These are phyloP conservation scores for Lactarius hatsudake DNA, from an alignment of 768 basidiomycete species.

Conservation along the genomic window DNA sequence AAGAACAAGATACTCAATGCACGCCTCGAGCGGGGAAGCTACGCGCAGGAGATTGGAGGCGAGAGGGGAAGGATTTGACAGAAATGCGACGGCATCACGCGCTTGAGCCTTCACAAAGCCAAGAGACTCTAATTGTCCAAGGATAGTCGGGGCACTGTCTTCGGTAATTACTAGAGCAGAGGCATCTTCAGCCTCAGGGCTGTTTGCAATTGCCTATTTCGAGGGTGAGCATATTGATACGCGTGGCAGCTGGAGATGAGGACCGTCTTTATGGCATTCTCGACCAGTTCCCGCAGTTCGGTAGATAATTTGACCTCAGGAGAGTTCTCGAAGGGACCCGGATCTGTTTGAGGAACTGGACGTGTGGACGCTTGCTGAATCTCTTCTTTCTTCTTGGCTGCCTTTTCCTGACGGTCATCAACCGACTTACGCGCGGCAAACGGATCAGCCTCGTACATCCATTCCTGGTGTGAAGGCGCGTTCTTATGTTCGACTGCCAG, in stretches of 20 bases:
- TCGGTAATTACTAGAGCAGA: constrained; percentile 39
- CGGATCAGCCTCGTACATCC: constrained; percentile 89
- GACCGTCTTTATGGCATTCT: constrained; percentile 77
- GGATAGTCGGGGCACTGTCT: constrained; percentile 44
- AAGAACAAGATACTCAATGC: constrained; percentile 81
- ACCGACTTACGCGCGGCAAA: constrained; percentile 72
- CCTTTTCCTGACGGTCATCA: constrained; percentile 60
- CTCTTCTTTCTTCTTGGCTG: constrained; percentile 44
- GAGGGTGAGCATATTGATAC: constrained; percentile 14
- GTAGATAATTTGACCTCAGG: constrained; percentile 86
- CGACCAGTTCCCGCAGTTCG: constrained; percentile 72
- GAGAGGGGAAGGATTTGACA: constrained; percentile 57
- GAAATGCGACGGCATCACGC: constrained; percentile 51
- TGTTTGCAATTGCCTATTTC: constrained; percentile 49
- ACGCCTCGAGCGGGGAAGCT: constrained; percentile 66
- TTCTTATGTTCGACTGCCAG: constrained; percentile 68
- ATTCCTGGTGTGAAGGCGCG: constrained; percentile 65
- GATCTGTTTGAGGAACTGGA: constrained; percentile 25
- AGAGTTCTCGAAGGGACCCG: constrained; percentile 44
- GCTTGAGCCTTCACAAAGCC: constrained; percentile 63
- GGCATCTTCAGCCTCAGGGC: constrained; percentile 45
- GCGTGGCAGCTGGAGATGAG: constrained; percentile 1
- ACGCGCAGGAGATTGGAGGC: constrained; percentile 58
- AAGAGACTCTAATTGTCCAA: constrained; percentile 54
- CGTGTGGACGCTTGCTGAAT: constrained; percentile 27